Conservation (phyloP, 345 rosid species). For the Gossypium herbaceum region DNA sequence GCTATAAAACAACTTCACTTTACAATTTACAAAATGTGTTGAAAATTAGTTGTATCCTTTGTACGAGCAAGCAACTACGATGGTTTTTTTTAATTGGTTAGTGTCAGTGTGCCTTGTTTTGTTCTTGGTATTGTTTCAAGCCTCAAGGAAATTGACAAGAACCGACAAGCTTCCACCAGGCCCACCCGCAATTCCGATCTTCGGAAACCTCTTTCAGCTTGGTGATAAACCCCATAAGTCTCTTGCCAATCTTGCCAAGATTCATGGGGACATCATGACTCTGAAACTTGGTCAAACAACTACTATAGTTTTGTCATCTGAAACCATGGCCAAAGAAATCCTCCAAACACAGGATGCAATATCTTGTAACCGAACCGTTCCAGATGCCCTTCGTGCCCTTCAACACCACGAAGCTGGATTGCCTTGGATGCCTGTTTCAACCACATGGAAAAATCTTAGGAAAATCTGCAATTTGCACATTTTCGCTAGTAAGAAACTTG, state of each 20-base stretch:
- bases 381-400: slow-evolving; percentile 26
- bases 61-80: background rate
- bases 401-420: slow-evolving; percentile 25
- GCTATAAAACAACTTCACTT: too few relatives aligned
- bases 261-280: slow-evolving; percentile 37
- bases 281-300: slow-evolving; percentile 34
- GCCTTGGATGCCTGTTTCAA: slow-evolving; percentile 2
- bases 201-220: slow-evolving; percentile 41
- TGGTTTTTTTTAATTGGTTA: background rate
- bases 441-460: slow-evolving; percentile 36
- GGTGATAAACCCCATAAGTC: slow-evolving; percentile 34
- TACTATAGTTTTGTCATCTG: slow-evolving; percentile 40
- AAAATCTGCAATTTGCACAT: slow-evolving; percentile 29
- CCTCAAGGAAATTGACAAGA: background rate
- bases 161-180: slow-evolving; percentile 26
- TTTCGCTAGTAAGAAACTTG: slow-evolving; percentile 34
- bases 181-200: slow-evolving; percentile 33
- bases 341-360: slow-evolving; percentile 30
- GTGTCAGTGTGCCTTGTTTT: background rate
- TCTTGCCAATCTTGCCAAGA: slow-evolving; percentile 33
- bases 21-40: too few relatives aligned
- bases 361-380: slow-evolving; percentile 25
- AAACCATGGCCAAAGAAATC: slow-evolving; percentile 35
- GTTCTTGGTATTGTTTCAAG: background rate
- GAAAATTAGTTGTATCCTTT: too few relatives aligned